Evolutionary conservation across 306 rosid species (phyloP), one percentile per base, ranked within the genome.

Genomic region (Quercus robur): DNA sequence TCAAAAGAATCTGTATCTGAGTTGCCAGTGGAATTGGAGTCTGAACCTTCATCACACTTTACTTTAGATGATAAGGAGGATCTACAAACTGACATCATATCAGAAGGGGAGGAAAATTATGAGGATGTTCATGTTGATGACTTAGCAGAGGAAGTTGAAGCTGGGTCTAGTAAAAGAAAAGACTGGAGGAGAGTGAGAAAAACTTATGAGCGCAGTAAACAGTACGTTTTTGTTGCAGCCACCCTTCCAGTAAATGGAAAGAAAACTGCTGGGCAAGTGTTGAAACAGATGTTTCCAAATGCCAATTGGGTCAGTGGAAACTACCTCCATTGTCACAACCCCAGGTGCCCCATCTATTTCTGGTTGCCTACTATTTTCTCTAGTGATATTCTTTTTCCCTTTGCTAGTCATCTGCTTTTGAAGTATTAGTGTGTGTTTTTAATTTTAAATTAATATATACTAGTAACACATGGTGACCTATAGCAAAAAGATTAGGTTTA

Each of bases 191-290:
- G 98, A 84, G 93, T 81, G 71, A 88, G 96, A 83, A 93, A 91
- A 84, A 46, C 0, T 85, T 95, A 89, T 75, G 85, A 89, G 56
- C 94, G 96, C 71, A 93, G 97, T 80, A 93, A 95, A 84, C 98
- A 95, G 78, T 95, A 93, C 83, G 81, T 95, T 83, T 95, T 95
- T 85, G 92, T 93, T 82, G 99, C 99, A 20, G 98, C 99, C 70
- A 95, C 99, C 61, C 99, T 95, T 83, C 99, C 99, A 13, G 86
- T 83, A 66, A 95, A 95, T 84, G 99, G 98, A 80, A 95, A 93
- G 92, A 93, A 89, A 87, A 93, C 99, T 63, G 98, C 98, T 6
- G 99, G 98, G 71, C 91, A 81, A 55, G 76, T 89, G 69, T 81
- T 95, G 85, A 91, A 92, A 72, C 83, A 91, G 76, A 85, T 93